Base-by-base conservation (phyloP, 495 filamentous ascomycete genomes). In the Letharia columbiana region DNA sequence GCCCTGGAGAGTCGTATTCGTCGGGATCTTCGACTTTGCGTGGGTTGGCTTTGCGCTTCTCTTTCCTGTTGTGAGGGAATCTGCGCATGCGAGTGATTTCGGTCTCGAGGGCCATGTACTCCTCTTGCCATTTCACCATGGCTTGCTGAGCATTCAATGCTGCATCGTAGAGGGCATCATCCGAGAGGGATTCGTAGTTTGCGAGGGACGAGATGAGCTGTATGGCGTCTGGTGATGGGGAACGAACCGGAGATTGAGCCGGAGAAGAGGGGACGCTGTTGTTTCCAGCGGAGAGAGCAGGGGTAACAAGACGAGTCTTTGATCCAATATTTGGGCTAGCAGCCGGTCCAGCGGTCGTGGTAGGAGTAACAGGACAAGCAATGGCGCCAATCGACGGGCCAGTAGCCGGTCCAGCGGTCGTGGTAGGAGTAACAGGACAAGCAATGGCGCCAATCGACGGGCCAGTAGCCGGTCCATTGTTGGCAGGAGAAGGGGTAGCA, bases 61-160 rank as follows among this genome's bases (percentile, higher is more conserved):
- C 13, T 60, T 35, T 15, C 17, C 7, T 1, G 23, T 15, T 62
- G 6, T 9, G 1, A 11, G 31, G 15, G 33, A 31, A 20, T 57
- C 28, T 7, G 13, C 17, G 15, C 31, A 20, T 37, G 54, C 72
- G 62, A 76, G 82, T 81, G 28, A 82, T 75, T 45, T 85, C 76
- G 62, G 82, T 81, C 64, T 86, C 81, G 8, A 91, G 79, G 20
- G 78, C 78, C 17, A 84, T 70, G 69, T 81, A 89, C 69, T 92
- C 86, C 23, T 85, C 78, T 72, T 91, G 86, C 78, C 85, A 87
- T 8, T 76, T 75, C 50, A 77, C 75, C 62, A 92, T 68, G 6
- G 81, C 80, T 57, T 78, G 72, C 17, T 80, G 81, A 4, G 80
- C 79, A 60, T 84, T 82, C 41, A 81, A 77, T 6, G 84, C 77